Percentiles rank a stretch among this genome's conserved stretches.
Conservation (phyloP, 2,329 filamentous ascomycete species). For the Trichophyton schoenleinii region DNA sequence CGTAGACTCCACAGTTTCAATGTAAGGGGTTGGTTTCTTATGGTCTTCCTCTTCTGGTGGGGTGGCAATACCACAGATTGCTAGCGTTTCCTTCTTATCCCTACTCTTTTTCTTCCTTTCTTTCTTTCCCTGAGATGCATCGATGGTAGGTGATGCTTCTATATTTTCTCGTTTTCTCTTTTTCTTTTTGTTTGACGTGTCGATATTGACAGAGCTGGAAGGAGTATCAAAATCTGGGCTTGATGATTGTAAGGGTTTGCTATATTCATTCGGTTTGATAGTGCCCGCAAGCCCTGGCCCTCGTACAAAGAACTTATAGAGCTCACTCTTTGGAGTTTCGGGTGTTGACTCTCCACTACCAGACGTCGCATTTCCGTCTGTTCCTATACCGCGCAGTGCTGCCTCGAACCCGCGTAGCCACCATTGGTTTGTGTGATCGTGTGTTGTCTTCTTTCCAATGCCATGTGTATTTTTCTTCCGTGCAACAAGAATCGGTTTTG, state of each 20-base stretch:
- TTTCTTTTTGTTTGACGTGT: conserved; percentile 17
- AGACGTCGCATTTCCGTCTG: conserved; percentile 47
- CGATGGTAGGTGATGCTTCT: neutral
- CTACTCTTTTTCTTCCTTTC: conserved; percentile 9
- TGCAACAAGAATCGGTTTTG: conserved; percentile 68
- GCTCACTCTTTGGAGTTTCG: conserved; percentile 36
- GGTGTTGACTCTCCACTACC: conserved; percentile 43
- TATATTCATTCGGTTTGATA: conserved; percentile 12
- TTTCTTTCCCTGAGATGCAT: conserved; percentile 11
- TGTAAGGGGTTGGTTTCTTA: neutral
- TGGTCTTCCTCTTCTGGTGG: conserved; percentile 3
- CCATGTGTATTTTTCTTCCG: conserved; percentile 73
- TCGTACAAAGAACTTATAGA: conserved; percentile 76
- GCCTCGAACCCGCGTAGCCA: conserved; percentile 93
- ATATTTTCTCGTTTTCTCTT: conserved; percentile 19
- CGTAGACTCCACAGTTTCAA: conserved; percentile 15
- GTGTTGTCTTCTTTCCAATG: conserved; percentile 61
- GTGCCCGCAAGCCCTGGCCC: conserved; percentile 69
- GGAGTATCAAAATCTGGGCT: neutral
- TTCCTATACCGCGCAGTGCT: conserved; percentile 62
- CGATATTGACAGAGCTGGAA: conserved; percentile 12
- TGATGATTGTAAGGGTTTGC: neutral
- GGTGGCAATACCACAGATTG: neutral
- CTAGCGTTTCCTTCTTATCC: neutral
- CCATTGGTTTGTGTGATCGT: conserved; percentile 67